Evolutionary conservation across 1,139 yeast genomes (phyloP), one percentile per base, ranked within the genome.

Genomic region (Blastobotrys illinoisensis): DNA sequence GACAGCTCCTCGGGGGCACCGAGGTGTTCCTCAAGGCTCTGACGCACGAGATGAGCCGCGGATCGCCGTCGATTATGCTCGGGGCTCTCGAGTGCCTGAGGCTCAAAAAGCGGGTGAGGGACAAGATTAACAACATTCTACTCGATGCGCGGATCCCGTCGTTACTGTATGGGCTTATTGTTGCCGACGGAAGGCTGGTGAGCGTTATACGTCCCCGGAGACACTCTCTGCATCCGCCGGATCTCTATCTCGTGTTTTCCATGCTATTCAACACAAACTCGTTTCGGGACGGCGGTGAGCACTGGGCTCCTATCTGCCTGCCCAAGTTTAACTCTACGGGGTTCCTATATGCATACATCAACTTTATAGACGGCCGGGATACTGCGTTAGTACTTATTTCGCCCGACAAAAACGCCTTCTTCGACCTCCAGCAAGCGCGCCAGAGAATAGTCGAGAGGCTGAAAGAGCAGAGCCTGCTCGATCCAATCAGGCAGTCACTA

Each of bases 261-360:
- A 76, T 85, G 73, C 77, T 85, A 1, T 81, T 78, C 66, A 80
- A 81, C 61, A 78, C 82, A 9, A 70, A 73, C 24, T 73, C 81
- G 1, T 79, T 79, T 62, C 72, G 70, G 49, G 75, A 75, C 19
- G 76, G 76, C 51, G 93, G 87, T 61, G 97, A 91, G 64, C 80
- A 89, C 58, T 93, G 98, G 98, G 80, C 89, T 13, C 99, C 99
- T 0, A 76, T 93, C 1, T 93, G 99, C 67, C 77, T 93, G 69
- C 97, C 99, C 0, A 82, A 87, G 61, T 93, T 93, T 73, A 93
- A 93, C 67, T 74, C 88, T 2, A 83, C 83, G 59, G 99, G 99
- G 13, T 95, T 90, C 64, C 72, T 93, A 7, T 88, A 93, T 66
- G 83, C 89, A 2, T 88, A 86, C 65, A 86, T 90, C 49, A 83